Evolutionary conservation across 2,329 filamentous ascomycete genomes (phyloP).

Genomic region (Colletotrichum lini): DNA sequence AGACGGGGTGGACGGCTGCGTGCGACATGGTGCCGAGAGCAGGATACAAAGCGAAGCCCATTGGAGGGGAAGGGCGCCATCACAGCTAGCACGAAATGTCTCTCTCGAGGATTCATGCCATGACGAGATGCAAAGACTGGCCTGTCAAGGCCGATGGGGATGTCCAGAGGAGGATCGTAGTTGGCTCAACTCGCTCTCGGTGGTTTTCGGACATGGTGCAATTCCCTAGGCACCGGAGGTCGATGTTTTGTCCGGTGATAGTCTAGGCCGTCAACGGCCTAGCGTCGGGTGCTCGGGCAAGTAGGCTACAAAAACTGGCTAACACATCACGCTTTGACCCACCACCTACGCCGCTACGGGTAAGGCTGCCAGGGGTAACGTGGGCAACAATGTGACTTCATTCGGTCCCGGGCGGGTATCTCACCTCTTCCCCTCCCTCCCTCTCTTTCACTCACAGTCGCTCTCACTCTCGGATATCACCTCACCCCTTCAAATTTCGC

Average conservation of each 20-base stretch:
- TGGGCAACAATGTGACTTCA: background rate
- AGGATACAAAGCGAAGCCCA: conserved; percentile 12
- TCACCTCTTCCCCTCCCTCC: background rate
- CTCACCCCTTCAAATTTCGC: conserved; percentile 21
- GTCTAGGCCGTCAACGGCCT: conserved; percentile 3
- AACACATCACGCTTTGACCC: too few species aligned
- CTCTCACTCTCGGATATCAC: conserved; percentile 13
- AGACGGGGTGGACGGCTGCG: conserved; percentile 3
- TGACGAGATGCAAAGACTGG: conserved; percentile 3
- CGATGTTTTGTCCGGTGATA: conserved; percentile 22
- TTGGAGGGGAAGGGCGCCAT: background rate
- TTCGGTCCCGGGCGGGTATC: conserved; percentile 40
- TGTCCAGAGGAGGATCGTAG: conserved; percentile 35
- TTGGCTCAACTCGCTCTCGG: background rate
- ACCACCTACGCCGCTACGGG: background rate
- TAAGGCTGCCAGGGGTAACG: background rate
- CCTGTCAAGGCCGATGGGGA: conserved; percentile 37
- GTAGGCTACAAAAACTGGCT: too few species aligned
- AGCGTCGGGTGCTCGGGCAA: conserved; percentile 32
- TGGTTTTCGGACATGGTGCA: conserved; percentile 20
- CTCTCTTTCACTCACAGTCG: background rate
- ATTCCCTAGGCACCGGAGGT: conserved; percentile 33
- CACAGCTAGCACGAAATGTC: conserved; percentile 18
- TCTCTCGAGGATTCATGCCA: conserved; percentile 17
- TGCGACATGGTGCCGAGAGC: conserved; percentile 4